These are phyloP conservation scores for Nicotiana benthamiana DNA, from an alignment of 257 asterid genomes.

Conservation along the genomic window DNA sequence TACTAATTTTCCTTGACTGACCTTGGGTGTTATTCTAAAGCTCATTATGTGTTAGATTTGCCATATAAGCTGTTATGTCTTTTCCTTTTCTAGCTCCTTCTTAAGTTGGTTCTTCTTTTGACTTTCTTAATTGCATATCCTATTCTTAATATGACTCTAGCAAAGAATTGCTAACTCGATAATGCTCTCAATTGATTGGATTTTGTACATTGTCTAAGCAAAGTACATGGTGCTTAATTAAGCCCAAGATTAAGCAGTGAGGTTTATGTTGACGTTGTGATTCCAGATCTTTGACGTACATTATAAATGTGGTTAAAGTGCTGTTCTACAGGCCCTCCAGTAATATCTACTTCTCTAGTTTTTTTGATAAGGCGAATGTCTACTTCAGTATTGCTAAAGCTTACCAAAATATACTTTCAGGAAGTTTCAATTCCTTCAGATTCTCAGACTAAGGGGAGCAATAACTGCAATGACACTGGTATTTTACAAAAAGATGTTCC, in stretches of 20 bases:
- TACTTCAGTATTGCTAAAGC: neutral
- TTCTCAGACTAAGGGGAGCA: constrained; percentile 19
- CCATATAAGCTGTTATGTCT: neutral
- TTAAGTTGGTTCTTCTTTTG: neutral
- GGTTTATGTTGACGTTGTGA: neutral
- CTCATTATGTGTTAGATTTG: neutral
- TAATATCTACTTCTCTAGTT: neutral
- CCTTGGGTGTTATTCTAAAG: neutral
- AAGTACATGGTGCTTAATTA: neutral
- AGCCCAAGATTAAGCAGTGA: neutral
- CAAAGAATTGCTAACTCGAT: neutral
- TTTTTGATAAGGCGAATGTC: neutral
- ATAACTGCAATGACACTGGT: constrained; percentile 11
- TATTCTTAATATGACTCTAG: neutral
- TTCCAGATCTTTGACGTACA: neutral
- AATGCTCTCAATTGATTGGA: neutral
- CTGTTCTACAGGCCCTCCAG: neutral
- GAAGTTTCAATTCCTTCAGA: constrained; percentile 27
- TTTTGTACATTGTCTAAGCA: neutral
- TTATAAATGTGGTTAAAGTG: neutral
- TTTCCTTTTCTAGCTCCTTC: neutral
- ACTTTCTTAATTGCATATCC: neutral
- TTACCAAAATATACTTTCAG: constrained; percentile 24
- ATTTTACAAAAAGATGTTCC: constrained; percentile 20
- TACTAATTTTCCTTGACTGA: neutral